Evolutionary conservation across 352 stramenopile species (phyloP), one percentile per base, ranked within the genome.

Genomic region (Pythium phragmiticola): DNA sequence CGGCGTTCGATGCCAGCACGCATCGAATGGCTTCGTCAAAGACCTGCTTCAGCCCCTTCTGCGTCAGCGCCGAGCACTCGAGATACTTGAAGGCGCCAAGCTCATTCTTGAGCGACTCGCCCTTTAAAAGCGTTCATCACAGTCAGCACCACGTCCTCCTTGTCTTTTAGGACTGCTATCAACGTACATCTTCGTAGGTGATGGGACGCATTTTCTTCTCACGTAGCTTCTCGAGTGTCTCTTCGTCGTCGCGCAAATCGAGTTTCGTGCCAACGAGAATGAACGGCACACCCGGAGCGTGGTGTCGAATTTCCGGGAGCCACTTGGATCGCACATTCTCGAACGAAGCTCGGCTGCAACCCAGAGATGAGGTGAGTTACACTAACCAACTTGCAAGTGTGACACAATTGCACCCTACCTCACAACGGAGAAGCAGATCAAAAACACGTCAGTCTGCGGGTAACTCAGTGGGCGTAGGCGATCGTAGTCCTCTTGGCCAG

Each of bases 401-500:
- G 21, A 46, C 8, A 26, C 19, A 50, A 41, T 19, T 19, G 12
- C 19, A 47, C 17, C 68, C 13, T 56, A 89, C 79, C 81, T 95
- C 41, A 97, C 91, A 63, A 98, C 90, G 26, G 90, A 96, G 73
- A 98, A 99, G 70, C 94, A 98, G 64, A 99, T 91, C 30, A 99
- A 79, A 60, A 99, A 99, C 17, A 98, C 92, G 62, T 99, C 92
- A 19, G 96, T 99, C 74, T 98, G 89, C 13, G 95, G 95, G 76
- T 99, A 99, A 60, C 88, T 98, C 47, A 99, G 75, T 52, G 95
- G 94, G 34, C 96, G 88, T 57, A 99, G 70, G 30, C 94, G 87
- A 69, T 99, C 96, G 74, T 99, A 99, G 79, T 99, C 96, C 65
- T 98, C 95, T 73, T 99, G 95, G 47, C 96, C 95, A 17, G 95